These are phyloP conservation scores for Fistulina hepatica DNA, from an alignment of 1,284 basidiomycete species.

Conservation along the genomic window DNA sequence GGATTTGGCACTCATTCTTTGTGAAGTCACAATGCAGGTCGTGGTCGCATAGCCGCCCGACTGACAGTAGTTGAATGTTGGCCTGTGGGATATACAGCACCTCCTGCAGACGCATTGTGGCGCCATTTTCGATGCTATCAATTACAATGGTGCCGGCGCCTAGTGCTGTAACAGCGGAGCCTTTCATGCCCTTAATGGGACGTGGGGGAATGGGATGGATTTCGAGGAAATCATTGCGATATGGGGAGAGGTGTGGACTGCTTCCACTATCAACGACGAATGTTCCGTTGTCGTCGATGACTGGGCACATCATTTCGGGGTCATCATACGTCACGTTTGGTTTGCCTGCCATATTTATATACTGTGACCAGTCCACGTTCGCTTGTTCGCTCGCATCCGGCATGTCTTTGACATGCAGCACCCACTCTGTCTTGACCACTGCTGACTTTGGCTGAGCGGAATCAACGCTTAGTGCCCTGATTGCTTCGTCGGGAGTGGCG, in stretches of 20 bases:
- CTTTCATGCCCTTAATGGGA: constrained; percentile 5
- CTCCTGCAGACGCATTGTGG: not conserved
- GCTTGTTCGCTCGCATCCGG: no score
- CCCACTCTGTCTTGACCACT: no score
- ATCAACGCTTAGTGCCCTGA: not conserved
- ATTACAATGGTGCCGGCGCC: constrained; percentile 3
- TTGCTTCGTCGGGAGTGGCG: not conserved
- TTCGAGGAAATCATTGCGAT: constrained; percentile 2
- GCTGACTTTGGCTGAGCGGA: no score
- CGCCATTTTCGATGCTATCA: not conserved
- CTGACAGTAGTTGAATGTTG: constrained; percentile 3
- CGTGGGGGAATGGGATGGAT: constrained; percentile 1
- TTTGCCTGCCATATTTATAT: no score
- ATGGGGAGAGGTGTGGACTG: constrained; percentile 1
- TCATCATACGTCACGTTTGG: no score
- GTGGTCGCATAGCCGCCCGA: constrained; percentile 5
- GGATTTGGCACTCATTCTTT: not conserved
- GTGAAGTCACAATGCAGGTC: not conserved
- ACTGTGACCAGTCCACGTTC: no score
- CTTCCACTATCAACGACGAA: no score
- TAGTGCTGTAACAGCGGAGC: constrained; percentile 1
- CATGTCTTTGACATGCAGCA: no score
- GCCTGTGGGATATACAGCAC: constrained; percentile 6
- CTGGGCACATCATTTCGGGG: no score
- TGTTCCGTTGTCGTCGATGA: no score